Evolutionary conservation across 2,329 filamentous ascomycete genomes (phyloP).

Genomic region (Xylariaceae sp.): DNA sequence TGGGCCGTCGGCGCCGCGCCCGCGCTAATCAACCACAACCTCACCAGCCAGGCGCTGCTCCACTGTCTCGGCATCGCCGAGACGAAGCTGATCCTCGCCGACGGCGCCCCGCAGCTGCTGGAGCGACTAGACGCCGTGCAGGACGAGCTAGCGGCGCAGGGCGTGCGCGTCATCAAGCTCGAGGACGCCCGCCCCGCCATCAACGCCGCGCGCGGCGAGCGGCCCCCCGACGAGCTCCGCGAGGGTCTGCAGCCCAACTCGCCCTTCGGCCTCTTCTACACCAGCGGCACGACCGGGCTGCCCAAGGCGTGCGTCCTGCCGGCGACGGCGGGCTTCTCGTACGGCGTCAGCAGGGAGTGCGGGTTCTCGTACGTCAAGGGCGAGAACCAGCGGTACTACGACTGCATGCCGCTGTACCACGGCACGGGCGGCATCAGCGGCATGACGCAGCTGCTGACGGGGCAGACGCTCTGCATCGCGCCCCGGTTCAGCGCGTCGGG

Average conservation of each 20-base stretch:
- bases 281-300: slow-evolving; percentile 74
- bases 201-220: slow-evolving; percentile 48
- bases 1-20: slow-evolving; percentile 69
- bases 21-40: slow-evolving; percentile 72
- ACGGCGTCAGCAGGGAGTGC: slow-evolving; percentile 37
- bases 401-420: slow-evolving; percentile 78
- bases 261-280: slow-evolving; percentile 71
- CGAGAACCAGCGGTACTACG: slow-evolving; percentile 66
- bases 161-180: slow-evolving; percentile 59
- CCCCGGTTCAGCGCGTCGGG: slow-evolving; percentile 68
- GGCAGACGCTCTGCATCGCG: slow-evolving; percentile 62
- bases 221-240: slow-evolving; percentile 60
- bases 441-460: slow-evolving; percentile 56
- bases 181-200: slow-evolving; percentile 49
- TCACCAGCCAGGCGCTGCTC: slow-evolving; percentile 63
- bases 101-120: slow-evolving; percentile 56
- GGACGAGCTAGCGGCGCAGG: slow-evolving; percentile 49
- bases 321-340: slow-evolving; percentile 44
- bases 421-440: slow-evolving; percentile 69
- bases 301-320: slow-evolving; percentile 72
- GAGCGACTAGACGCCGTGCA: slow-evolving; percentile 61
- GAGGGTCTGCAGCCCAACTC: slow-evolving; percentile 52
- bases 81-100: slow-evolving; percentile 60
- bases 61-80: slow-evolving; percentile 66
- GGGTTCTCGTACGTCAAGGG: slow-evolving; percentile 36